These are phyloP conservation scores for Fusarium sp. DNA, from an alignment of 2,329 filamentous ascomycete genomes.

Conservation along the genomic window DNA sequence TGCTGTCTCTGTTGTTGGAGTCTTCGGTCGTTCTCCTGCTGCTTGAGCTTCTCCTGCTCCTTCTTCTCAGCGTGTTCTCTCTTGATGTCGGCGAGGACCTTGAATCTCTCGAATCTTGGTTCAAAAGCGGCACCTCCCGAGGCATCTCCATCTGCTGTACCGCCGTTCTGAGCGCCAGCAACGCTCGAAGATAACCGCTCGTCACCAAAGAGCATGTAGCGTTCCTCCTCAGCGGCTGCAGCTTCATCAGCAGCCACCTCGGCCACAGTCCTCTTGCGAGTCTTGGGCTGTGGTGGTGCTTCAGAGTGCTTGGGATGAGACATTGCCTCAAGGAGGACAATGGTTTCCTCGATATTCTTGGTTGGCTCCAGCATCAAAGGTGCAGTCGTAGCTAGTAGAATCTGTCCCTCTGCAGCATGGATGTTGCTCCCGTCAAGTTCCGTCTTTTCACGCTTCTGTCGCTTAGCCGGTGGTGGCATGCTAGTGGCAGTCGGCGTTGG, in stretches of 20 bases:
- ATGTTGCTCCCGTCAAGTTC: slow-evolving; percentile 78
- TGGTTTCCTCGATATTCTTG: slow-evolving; percentile 70
- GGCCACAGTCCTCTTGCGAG: slow-evolving; percentile 89
- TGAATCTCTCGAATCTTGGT: slow-evolving; percentile 88
- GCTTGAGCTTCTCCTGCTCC: slow-evolving; percentile 75
- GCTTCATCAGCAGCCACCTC: slow-evolving; percentile 96
- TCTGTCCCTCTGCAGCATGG: slow-evolving; percentile 75
- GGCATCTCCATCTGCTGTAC: slow-evolving; percentile 73
- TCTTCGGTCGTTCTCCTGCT: slow-evolving; percentile 65
- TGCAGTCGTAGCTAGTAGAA: slow-evolving; percentile 75
- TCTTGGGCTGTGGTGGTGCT: slow-evolving; percentile 82
- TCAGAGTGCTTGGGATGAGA: slow-evolving; percentile 80
- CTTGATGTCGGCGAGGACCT: slow-evolving; percentile 86
- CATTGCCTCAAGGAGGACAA: slow-evolving; percentile 73
- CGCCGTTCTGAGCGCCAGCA: slow-evolving; percentile 63
- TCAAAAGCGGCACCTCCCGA: slow-evolving; percentile 78
- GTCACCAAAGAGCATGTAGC: slow-evolving; percentile 91
- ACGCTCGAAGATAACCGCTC: slow-evolving; percentile 74
- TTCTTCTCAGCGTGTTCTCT: slow-evolving; percentile 77
- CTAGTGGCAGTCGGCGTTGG: slow-evolving; percentile 67
- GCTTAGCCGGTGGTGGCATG: slow-evolving; percentile 69
- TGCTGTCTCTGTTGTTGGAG: slow-evolving; percentile 57
- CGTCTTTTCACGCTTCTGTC: slow-evolving; percentile 73
- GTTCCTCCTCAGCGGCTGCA: slow-evolving; percentile 83
- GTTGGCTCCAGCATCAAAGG: slow-evolving; percentile 81